Evolutionary conservation across 2,329 filamentous ascomycete species (phyloP).

Genomic region (Monosporascus sp.): DNA sequence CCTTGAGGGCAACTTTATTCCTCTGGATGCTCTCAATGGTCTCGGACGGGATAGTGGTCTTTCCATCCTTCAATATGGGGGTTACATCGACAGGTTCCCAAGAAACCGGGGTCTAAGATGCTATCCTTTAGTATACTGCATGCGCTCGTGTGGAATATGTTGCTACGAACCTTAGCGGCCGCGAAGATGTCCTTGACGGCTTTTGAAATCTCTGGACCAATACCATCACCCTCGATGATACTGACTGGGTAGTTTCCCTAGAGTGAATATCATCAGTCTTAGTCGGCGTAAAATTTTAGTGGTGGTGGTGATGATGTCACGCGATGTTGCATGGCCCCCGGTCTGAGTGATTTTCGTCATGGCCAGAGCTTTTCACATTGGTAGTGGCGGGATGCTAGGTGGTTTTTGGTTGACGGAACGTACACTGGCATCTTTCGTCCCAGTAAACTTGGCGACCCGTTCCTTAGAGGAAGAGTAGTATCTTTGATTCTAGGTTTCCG

Average conservation of each 20-base stretch:
- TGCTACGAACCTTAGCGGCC: slow-evolving; percentile 72
- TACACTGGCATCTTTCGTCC: slow-evolving; percentile 83
- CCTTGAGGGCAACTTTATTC: slow-evolving; percentile 98
- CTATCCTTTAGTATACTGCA: slow-evolving; percentile 5
- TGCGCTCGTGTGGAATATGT: slow-evolving; percentile 2
- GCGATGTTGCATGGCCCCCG: slow-evolving; percentile 13
- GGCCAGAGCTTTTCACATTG: slow-evolving; percentile 8
- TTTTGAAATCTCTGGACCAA: slow-evolving; percentile 95
- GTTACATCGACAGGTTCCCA: slow-evolving; percentile 98
- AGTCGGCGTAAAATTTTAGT: slow-evolving; percentile 1
- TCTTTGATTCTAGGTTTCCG: slow-evolving; percentile 42
- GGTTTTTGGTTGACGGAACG: slow-evolving; percentile 29
- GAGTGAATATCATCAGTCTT: slow-evolving; percentile 14
- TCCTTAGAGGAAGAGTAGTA: slow-evolving; percentile 53
- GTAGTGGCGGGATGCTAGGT: slow-evolving; percentile 8
- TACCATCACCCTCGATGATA: slow-evolving; percentile 98
- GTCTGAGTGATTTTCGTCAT: slow-evolving; percentile 38
- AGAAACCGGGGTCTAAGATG: slow-evolving; percentile 71
- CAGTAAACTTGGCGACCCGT: slow-evolving; percentile 86
- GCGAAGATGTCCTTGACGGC: slow-evolving; percentile 98
- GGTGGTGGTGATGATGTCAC: slow-evolving; percentile 12
- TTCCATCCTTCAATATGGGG: slow-evolving; percentile 87
- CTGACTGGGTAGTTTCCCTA: slow-evolving; percentile 94
- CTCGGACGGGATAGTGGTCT: slow-evolving; percentile 87
- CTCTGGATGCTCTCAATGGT: slow-evolving; percentile 89